phyloP scores from a whole-genome alignment of 768 basidiomycete species.

The Termitomyces sp. region DNA sequence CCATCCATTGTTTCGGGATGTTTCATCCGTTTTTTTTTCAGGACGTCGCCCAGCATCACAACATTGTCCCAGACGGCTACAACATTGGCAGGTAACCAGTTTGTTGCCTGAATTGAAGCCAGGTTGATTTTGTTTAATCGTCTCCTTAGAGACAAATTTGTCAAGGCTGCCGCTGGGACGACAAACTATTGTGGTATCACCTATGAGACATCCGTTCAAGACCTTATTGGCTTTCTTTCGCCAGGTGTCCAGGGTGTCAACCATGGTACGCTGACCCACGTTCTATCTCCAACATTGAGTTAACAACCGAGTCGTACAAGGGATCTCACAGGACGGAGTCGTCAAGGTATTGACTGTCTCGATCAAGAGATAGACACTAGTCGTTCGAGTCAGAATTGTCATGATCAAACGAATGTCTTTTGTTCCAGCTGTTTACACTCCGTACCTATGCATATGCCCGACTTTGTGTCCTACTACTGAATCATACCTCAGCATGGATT shows the following conservation, averaged over 20 bases:
- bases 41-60: slow-evolving; percentile 19
- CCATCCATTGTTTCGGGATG: not conserved
- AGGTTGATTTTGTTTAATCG: not conserved
- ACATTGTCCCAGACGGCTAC: slow-evolving; percentile 22
- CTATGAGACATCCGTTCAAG: slow-evolving; percentile 37
- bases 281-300: not conserved
- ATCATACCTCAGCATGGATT: not conserved
- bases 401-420: not conserved
- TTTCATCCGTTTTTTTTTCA: not conserved
- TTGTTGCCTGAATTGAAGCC: not conserved
- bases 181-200: slow-evolving; percentile 31
- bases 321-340: slow-evolving; percentile 48
- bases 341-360: slow-evolving; percentile 50
- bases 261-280: slow-evolving; percentile 37
- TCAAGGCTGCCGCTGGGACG: slow-evolving; percentile 33
- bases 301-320: slow-evolving; percentile 22
- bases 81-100: slow-evolving; percentile 23
- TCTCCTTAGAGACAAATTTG: slow-evolving; percentile 30
- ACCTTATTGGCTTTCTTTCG: slow-evolving; percentile 41
- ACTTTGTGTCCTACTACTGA: not conserved
- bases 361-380: slow-evolving; percentile 21
- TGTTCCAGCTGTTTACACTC: not conserved
- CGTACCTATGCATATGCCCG: not conserved
- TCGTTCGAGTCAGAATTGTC: not conserved
- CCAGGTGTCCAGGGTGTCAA: slow-evolving; percentile 45